Conservation (phyloP, 2,329 filamentous ascomycete species). For the Talaromyces sp. region DNA sequence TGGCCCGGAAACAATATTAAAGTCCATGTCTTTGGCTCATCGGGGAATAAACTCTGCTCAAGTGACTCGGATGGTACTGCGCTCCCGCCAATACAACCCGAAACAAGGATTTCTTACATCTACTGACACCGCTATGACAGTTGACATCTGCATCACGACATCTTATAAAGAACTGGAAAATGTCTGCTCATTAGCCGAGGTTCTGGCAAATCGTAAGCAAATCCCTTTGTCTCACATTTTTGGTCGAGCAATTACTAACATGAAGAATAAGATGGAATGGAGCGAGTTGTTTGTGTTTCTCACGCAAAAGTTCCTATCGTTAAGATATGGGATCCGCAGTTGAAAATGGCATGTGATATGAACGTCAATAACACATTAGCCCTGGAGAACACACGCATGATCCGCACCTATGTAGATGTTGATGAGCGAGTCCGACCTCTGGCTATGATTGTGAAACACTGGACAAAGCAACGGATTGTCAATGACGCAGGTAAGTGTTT, state of each 20-base stretch:
- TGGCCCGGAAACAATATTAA: constrained; percentile 89
- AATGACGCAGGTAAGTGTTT: constrained; percentile 82
- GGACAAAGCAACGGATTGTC: constrained; percentile 86
- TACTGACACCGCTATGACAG: constrained; percentile 41
- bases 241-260: constrained; percentile 5
- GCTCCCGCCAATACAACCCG: background rate
- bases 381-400: constrained; percentile 95
- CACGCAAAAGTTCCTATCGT: constrained; percentile 97
- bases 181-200: constrained; percentile 84
- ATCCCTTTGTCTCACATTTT: constrained; percentile 13
- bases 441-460: constrained; percentile 96
- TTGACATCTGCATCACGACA: constrained; percentile 97
- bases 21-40: constrained; percentile 96
- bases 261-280: constrained; percentile 71
- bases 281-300: constrained; percentile 90
- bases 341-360: constrained; percentile 88
- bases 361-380: constrained; percentile 97
- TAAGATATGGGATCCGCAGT: constrained; percentile 95
- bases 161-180: constrained; percentile 80
- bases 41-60: constrained; percentile 88
- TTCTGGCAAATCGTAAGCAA: constrained; percentile 73
- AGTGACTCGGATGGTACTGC: constrained; percentile 84
- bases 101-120: background rate
- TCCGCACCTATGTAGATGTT: constrained; percentile 91
- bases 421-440: constrained; percentile 85